phyloP scores from a whole-genome alignment of 176 grass and related monocot species.

The Ampelocalamus luodianensis region DNA sequence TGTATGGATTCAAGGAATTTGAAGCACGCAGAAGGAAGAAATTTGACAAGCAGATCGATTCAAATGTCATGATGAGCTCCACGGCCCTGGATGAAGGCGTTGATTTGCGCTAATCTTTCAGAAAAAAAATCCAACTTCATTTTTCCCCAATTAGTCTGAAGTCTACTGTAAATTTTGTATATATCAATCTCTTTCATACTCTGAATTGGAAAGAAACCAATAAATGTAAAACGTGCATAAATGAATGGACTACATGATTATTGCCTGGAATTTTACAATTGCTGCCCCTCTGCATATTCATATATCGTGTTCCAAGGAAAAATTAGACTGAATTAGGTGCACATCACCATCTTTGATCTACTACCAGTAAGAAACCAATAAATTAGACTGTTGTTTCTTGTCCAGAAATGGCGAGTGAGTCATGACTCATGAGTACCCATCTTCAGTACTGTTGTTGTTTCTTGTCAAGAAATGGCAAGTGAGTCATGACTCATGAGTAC shows the following conservation, averaged over 20 bases:
- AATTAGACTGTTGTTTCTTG: too few relatives aligned
- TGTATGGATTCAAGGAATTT: slow-evolving; percentile 84
- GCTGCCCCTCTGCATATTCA: neutral
- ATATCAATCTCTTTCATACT: slow-evolving; percentile 27
- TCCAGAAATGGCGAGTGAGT: too few relatives aligned
- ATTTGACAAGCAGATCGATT: slow-evolving; percentile 93
- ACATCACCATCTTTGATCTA: slow-evolving; percentile 20
- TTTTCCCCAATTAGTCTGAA: slow-evolving; percentile 14
- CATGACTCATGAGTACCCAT: too few relatives aligned
- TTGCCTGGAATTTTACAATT: neutral
- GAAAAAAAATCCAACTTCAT: neutral
- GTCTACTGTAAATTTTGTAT: slow-evolving; percentile 41
- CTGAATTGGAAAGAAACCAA: slow-evolving; percentile 22
- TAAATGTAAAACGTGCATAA: neutral
- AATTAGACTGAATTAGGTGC: neutral
- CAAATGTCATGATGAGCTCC: slow-evolving; percentile 94
- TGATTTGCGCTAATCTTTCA: slow-evolving; percentile 56
- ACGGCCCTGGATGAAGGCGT: slow-evolving; percentile 79
- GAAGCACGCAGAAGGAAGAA: slow-evolving; percentile 87
- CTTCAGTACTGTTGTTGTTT: neutral
- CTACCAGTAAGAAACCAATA: neutral
- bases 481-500: neutral
- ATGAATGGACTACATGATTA: neutral
- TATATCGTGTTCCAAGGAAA: neutral
- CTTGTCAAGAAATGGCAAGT: slow-evolving; percentile 1